phyloP scores from a whole-genome alignment of 2,329 filamentous ascomycete genomes.

The Fusarium sp. region DNA sequence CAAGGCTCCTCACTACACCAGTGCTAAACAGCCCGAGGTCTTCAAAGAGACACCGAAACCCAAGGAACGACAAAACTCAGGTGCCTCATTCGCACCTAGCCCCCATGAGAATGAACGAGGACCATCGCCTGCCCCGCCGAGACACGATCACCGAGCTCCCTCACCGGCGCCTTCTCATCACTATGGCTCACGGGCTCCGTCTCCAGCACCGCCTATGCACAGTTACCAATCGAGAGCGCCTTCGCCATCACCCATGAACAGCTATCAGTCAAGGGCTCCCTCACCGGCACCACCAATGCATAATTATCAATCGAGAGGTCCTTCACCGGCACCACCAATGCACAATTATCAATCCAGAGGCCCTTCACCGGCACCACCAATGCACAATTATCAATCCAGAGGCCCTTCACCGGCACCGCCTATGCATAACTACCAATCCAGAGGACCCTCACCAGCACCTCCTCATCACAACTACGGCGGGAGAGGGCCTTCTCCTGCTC shows the following conservation, averaged over 20 bases:
- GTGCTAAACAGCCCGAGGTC: constrained; percentile 69
- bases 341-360: constrained; percentile 19
- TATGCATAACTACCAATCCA: constrained; percentile 37
- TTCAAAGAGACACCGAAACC: constrained; percentile 59
- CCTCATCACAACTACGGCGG: constrained; percentile 47
- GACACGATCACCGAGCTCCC: constrained; percentile 37
- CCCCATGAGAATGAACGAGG: constrained; percentile 40
- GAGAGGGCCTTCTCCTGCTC: constrained; percentile 48
- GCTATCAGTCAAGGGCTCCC: constrained; percentile 45
- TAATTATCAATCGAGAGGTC: constrained; percentile 2
- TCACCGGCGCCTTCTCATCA: constrained; percentile 48
- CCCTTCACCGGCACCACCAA: constrained; percentile 37
- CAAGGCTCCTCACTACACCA: constrained; percentile 74
- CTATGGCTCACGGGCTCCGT: constrained; percentile 50
- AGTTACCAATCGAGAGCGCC: constrained; percentile 21
- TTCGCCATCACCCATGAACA: constrained; percentile 36
- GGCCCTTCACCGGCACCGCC: constrained; percentile 37
- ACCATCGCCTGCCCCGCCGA: constrained; percentile 41
- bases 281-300: constrained; percentile 43
- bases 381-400: constrained; percentile 14
- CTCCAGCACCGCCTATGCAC: constrained; percentile 40
- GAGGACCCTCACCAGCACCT: constrained; percentile 44
- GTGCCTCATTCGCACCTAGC: constrained; percentile 50
- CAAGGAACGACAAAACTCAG: constrained; percentile 55
- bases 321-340: constrained; percentile 41